Conservation (phyloP, 139 green algal genomes). For the Eudorina sp. region DNA sequence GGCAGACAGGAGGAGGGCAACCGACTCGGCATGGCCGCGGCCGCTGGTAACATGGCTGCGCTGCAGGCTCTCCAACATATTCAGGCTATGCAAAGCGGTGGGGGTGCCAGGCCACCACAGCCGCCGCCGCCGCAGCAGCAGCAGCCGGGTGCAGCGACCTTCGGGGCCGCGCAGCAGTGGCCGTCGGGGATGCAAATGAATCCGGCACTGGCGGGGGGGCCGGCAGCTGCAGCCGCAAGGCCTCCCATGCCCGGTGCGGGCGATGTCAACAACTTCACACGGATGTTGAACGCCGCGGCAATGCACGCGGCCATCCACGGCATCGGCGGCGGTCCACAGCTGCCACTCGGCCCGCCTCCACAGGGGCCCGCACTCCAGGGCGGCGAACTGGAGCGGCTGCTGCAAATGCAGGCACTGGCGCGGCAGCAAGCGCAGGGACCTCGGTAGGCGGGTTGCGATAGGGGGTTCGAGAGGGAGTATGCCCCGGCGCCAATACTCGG, state of each 20-base stretch:
- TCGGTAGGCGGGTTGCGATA: background rate
- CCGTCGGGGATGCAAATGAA: background rate
- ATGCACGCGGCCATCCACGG: background rate
- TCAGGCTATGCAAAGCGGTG: background rate
- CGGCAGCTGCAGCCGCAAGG: background rate
- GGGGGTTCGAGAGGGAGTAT: no score
- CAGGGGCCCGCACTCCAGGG: background rate
- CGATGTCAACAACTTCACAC: background rate
- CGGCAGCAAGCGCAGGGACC: constrained; percentile 8
- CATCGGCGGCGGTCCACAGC: background rate
- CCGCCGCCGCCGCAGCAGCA: constrained; percentile 15
- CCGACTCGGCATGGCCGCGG: background rate
- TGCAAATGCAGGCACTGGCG: constrained; percentile 32
- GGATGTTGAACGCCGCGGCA: constrained; percentile 4
- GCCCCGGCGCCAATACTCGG: no score
- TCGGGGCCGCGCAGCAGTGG: background rate
- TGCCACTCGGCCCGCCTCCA: background rate
- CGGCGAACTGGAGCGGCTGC: constrained; percentile 28
- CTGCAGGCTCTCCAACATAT: constrained; percentile 14
- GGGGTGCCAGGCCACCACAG: background rate
- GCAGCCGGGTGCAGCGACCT: background rate
- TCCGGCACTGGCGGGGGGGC: constrained; percentile 12
- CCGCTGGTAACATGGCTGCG: background rate
- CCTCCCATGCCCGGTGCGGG: constrained; percentile 7
- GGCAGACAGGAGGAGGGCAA: background rate